These are phyloP conservation scores for Acanthamoeba sp. DNA, from an alignment of 208 protist genomes.

Conservation along the genomic window DNA sequence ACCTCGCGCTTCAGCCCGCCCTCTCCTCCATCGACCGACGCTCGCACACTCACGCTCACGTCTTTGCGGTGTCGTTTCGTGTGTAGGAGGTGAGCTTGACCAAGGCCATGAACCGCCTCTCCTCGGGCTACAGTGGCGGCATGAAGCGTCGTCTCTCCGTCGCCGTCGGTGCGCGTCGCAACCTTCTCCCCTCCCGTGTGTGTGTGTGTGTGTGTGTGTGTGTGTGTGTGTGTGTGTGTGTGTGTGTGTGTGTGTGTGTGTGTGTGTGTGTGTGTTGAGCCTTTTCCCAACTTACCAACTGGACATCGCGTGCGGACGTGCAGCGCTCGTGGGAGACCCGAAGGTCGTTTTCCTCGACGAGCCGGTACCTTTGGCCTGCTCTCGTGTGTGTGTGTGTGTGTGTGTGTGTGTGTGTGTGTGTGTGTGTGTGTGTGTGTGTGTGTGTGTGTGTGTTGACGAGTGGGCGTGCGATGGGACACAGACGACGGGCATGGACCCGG, in stretches of 20 bases:
- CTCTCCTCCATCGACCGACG: neutral
- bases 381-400: no score
- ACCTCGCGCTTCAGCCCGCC: neutral
- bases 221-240: no score
- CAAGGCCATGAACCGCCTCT: neutral
- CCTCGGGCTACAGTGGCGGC: slow-evolving; percentile 57
- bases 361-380: slow-evolving; percentile 79
- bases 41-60: neutral
- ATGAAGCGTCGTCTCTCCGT: slow-evolving; percentile 76
- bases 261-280: no score
- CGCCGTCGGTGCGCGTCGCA: neutral
- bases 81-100: slow-evolving; percentile 66
- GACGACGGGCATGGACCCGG: slow-evolving; percentile 87
- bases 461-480: no score
- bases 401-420: no score
- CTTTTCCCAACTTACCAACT: no score
- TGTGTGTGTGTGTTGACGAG: no score
- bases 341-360: slow-evolving; percentile 86
- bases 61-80: neutral
- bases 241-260: no score
- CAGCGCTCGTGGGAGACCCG: slow-evolving; percentile 80
- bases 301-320: no score
- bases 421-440: no score
- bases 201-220: neutral
- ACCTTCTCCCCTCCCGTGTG: neutral